Percentiles rank a stretch among this genome's conserved stretches.
These are phyloP conservation scores for Candida sanyiensis DNA, from an alignment of 805 yeast species.

Conservation along the genomic window DNA sequence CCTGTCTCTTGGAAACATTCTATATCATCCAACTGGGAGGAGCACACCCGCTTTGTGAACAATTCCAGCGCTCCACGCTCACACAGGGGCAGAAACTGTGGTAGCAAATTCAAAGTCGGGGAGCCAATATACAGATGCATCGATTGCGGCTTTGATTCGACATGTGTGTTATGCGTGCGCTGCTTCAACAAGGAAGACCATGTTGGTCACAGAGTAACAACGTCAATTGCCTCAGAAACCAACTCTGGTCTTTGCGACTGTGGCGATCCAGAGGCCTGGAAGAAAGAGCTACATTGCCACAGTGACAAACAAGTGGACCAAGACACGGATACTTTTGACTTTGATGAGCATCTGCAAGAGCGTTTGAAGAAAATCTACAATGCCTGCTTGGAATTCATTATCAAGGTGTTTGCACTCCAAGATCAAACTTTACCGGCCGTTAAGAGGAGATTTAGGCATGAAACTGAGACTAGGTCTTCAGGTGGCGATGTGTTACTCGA, in stretches of 20 bases:
- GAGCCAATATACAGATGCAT: constrained; percentile 68
- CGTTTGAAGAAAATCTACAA: constrained; percentile 26
- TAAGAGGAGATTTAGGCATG: constrained; percentile 2
- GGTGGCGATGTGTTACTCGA: neutral
- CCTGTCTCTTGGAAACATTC: neutral
- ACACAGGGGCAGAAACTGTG: constrained; percentile 64
- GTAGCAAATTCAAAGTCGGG: constrained; percentile 52
- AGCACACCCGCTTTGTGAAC: neutral
- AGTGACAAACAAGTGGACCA: constrained; percentile 32
- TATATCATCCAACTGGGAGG: constrained; percentile 1
- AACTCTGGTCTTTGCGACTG: constrained; percentile 55
- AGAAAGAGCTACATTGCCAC: constrained; percentile 44
- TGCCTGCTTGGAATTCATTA: constrained; percentile 35
- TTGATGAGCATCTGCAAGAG: constrained; percentile 8
- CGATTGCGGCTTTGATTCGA: constrained; percentile 72
- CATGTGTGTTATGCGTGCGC: constrained; percentile 69
- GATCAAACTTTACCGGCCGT: constrained; percentile 37
- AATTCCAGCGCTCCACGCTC: constrained; percentile 6
- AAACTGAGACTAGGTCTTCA: neutral
- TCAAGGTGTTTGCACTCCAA: constrained; percentile 36
- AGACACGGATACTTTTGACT: constrained; percentile 8
- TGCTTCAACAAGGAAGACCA: constrained; percentile 73
- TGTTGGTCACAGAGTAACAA: constrained; percentile 53
- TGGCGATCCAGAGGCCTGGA: constrained; percentile 85
- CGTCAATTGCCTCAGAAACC: constrained; percentile 29